Evolutionary conservation across 2,329 filamentous ascomycete species (phyloP).

Genomic region (Botryotinia calthae): DNA sequence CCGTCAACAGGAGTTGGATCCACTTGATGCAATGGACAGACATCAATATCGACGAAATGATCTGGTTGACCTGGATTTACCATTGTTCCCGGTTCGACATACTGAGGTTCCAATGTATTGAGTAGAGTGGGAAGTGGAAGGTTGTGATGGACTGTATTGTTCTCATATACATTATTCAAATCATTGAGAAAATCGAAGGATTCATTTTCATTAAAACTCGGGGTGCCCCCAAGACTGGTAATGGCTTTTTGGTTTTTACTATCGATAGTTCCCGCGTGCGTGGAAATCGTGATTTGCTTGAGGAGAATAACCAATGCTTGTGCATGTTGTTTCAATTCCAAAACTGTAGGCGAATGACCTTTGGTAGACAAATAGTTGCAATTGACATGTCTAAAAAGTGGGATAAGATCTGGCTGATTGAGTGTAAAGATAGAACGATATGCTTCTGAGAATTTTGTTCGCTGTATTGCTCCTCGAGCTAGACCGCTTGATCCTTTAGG

Average conservation of each 20-base stretch:
- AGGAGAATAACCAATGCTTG: slow-evolving; percentile 57
- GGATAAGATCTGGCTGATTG: slow-evolving; percentile 10
- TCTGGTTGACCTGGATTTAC: slow-evolving; percentile 11
- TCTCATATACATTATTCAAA: slow-evolving; percentile 47
- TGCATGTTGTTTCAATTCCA: slow-evolving; percentile 58
- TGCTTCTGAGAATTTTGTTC: slow-evolving; percentile 24
- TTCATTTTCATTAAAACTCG: slow-evolving; percentile 38
- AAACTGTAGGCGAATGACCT: slow-evolving; percentile 52
- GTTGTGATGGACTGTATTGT: slow-evolving; percentile 27
- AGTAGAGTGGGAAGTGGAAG: slow-evolving; percentile 32
- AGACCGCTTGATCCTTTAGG: neutral
- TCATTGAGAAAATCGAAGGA: slow-evolving; percentile 58
- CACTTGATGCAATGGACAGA: slow-evolving; percentile 32
- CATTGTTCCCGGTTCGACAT: neutral
- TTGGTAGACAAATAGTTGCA: slow-evolving; percentile 57
- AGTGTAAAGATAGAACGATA: slow-evolving; percentile 27
- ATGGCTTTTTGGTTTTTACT: slow-evolving; percentile 23
- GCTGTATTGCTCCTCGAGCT: slow-evolving; percentile 5
- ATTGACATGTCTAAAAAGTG: slow-evolving; percentile 48
- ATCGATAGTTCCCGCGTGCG: slow-evolving; percentile 33
- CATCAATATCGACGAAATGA: slow-evolving; percentile 23
- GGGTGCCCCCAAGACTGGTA: neutral
- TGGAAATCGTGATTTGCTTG: slow-evolving; percentile 45
- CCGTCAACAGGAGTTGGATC: slow-evolving; percentile 17
- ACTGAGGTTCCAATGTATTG: slow-evolving; percentile 29